Base-by-base conservation (phyloP, 768 basidiomycete species). In the Boletus huronensis region DNA sequence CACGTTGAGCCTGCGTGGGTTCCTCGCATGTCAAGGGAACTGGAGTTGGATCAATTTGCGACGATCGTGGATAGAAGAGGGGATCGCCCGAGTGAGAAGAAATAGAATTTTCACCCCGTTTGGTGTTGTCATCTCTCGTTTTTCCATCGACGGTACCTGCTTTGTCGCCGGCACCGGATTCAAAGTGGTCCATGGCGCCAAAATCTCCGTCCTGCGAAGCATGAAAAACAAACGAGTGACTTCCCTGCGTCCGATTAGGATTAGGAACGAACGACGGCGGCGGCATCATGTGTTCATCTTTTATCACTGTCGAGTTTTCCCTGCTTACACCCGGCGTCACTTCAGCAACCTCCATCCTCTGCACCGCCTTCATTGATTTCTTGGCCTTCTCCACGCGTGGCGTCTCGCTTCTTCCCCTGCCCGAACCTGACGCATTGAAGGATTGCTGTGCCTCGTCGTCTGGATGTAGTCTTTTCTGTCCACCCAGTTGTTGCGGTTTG, bases 351-450 rank as follows among this genome's bases (percentile, higher is more conserved):
- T 71, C 72, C 29, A 45, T 61, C 48, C 67, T 57, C 45, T 70
- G 70, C 40, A 70, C 75, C 5, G 71, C 75, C 42, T 67, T 72
- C 65, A 72, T 71, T 10, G 77, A 66, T 62, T 67, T 72, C 41
- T 65, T 74, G 42, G 64, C 70, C 61, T 80, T 85, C 60, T 77
- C 82, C 36, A 73, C 67, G 42, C 76, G 75, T 5, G 76, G 69
- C 2, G 71, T 72, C 46, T 81, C 78, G 29, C 66, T 59, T 50
- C 44, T 61, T 21, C 49, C 41, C 8, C 52, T 50, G 14, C 47
- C 43, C 10, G 59, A 50, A 10, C 53, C 58, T 11, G 65, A 50
- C 2, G 52, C 52, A 57, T 70, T 67, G 5, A 72, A 72, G 40
- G 75, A 73, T 40, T 25, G 45, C 35, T 51, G 61, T 35, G 50